Percentiles rank a stretch among this genome's conserved stretches.
Conservation (phyloP, 305 asterid species). For the Lippia alba region DNA sequence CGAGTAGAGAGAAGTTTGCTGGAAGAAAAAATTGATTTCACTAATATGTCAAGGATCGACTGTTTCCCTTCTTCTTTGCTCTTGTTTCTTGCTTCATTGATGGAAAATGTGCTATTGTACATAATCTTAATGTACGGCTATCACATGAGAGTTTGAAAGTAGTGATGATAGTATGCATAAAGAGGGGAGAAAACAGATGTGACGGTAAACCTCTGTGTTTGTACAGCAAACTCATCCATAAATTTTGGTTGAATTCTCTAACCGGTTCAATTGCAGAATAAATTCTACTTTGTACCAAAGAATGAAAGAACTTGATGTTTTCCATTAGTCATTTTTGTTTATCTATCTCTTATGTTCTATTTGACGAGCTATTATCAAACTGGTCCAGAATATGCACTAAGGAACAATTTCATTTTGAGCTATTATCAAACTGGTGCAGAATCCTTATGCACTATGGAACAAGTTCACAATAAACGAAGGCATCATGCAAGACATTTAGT, state of each 20-base stretch:
- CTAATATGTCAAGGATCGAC: background rate
- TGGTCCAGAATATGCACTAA: background rate
- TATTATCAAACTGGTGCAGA: too few species aligned
- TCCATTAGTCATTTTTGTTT: too few species aligned
- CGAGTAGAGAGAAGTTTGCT: slow-evolving; percentile 36
- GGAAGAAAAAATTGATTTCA: background rate
- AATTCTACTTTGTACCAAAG: too few species aligned
- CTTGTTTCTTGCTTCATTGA: slow-evolving; percentile 15
- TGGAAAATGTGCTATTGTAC: slow-evolving; percentile 19
- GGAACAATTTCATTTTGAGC: too few species aligned
- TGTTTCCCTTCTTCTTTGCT: background rate
- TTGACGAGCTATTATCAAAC: too few species aligned
- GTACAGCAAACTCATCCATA: background rate
- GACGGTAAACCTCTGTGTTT: slow-evolving; percentile 1
- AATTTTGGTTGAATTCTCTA: too few species aligned
- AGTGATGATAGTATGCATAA: background rate
- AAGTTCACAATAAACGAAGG: too few species aligned
- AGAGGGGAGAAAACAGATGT: background rate
- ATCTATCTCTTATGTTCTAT: too few species aligned
- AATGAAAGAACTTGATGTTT: too few species aligned
- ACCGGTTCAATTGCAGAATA: too few species aligned
- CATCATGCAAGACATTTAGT: too few species aligned
- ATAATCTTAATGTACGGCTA: slow-evolving; percentile 18
- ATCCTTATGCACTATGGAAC: too few species aligned
- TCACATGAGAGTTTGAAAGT: slow-evolving; percentile 19